A percentile compares a stretch with the other conserved stretches of the same genome.
These are phyloP conservation scores for Orychophragmus violaceus DNA, from an alignment of 345 rosid genomes.

Conservation along the genomic window DNA sequence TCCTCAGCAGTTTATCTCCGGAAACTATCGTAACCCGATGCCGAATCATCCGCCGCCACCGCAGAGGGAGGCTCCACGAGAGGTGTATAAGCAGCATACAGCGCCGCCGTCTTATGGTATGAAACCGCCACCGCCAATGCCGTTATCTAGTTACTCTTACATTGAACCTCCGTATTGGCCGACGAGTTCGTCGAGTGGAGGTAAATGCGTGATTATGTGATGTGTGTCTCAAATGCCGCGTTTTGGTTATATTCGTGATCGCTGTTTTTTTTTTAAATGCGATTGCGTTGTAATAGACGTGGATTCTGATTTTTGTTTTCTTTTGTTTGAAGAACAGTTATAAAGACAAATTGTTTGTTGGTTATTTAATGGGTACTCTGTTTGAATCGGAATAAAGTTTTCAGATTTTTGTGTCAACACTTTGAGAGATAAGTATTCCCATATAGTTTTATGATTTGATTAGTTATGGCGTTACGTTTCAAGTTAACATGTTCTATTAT, in stretches of 20 bases:
- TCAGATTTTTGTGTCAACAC: not conserved
- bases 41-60: not conserved
- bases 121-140: conserved; percentile 1
- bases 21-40: not conserved
- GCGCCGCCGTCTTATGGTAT: not conserved
- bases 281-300: conserved; percentile 18
- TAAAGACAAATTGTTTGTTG: not conserved
- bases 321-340: not conserved
- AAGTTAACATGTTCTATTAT: not conserved
- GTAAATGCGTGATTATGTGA: conserved; percentile 18
- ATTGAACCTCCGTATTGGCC: conserved; percentile 15
- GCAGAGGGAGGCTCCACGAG: not conserved
- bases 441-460: not conserved
- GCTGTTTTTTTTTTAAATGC: not conserved
- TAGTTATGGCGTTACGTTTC: not conserved
- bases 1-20: not conserved
- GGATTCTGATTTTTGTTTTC: not conserved
- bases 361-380: not conserved
- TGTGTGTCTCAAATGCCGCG: not conserved
- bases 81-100: not conserved
- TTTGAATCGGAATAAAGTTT: not conserved
- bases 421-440: not conserved
- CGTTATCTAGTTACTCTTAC: conserved; percentile 1
- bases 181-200: not conserved
- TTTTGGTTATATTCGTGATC: conserved; percentile 1